Evolutionary conservation across 805 yeast species (phyloP).

Genomic region (Pichia californica): DNA sequence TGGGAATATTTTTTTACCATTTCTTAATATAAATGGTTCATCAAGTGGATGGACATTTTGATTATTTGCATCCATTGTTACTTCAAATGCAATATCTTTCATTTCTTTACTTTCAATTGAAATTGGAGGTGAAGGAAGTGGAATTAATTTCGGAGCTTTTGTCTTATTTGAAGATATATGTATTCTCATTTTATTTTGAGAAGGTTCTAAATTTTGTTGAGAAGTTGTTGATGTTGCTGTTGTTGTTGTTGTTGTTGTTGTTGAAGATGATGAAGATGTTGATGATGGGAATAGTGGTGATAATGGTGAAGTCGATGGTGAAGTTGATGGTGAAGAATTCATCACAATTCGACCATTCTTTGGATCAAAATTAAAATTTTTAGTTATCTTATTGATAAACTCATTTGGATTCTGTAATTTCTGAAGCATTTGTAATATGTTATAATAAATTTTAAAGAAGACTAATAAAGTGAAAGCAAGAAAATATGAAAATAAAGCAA

Average conservation of each 20-base stretch:
- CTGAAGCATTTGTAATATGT: background rate
- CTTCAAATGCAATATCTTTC: constrained; percentile 28
- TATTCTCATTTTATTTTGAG: background rate
- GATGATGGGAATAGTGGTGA: no score
- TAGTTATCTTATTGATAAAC: background rate
- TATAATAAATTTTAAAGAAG: no score
- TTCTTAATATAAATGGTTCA: constrained; percentile 20
- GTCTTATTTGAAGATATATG: background rate
- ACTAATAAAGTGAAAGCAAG: no score
- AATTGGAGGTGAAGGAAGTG: background rate
- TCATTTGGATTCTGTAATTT: constrained; percentile 1
- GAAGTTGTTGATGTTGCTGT: background rate
- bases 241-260: background rate
- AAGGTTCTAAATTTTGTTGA: background rate
- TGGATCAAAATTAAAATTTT: background rate
- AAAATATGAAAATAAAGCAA: no score
- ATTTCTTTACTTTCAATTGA: constrained; percentile 4
- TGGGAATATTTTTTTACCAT: constrained; percentile 15
- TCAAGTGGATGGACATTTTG: constrained; percentile 28
- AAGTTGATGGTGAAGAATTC: background rate
- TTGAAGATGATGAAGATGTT: no score
- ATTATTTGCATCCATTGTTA: constrained; percentile 9
- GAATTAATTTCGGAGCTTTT: background rate
- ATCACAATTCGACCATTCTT: background rate
- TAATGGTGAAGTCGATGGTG: no score